These are phyloP conservation scores for Rhizopogon roseolus DNA, from an alignment of 768 basidiomycete species.

Conservation along the genomic window DNA sequence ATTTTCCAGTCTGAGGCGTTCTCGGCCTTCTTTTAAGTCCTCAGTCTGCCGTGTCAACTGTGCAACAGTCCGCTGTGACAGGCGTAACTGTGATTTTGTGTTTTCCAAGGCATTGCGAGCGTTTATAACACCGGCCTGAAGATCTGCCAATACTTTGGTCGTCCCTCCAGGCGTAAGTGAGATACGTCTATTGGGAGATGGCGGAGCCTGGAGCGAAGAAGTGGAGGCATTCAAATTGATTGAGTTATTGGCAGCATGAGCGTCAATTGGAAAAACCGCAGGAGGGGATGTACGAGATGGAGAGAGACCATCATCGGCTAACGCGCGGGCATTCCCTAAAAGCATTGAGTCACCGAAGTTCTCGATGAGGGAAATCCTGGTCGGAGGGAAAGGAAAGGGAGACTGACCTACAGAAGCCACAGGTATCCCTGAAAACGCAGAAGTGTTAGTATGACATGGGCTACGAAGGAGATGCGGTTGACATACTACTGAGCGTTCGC, in stretches of 20 bases:
- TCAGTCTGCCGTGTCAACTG: constrained; percentile 82
- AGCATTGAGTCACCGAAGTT: constrained; percentile 11
- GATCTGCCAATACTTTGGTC: constrained; percentile 82
- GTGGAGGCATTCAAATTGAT: constrained; percentile 29
- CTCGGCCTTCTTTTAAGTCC: constrained; percentile 83
- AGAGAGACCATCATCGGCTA: constrained; percentile 67
- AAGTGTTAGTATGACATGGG: constrained; percentile 5
- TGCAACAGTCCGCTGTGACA: constrained; percentile 80
- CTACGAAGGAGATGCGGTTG: constrained; percentile 5
- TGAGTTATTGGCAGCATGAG: constrained; percentile 21
- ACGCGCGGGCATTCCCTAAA: constrained; percentile 76
- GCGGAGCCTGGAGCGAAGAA: constrained; percentile 36
- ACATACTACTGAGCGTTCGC: constrained; percentile 75
- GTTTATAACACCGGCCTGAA: constrained; percentile 79
- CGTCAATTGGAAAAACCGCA: constrained; percentile 29
- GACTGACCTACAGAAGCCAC: constrained; percentile 72
- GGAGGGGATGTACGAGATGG: constrained; percentile 30
- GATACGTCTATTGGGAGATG: constrained; percentile 47
- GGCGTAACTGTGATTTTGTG: constrained; percentile 74
- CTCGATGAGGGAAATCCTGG: constrained; percentile 14
- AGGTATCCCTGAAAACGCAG: constrained; percentile 56
- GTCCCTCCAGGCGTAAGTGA: constrained; percentile 75
- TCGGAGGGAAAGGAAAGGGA: constrained; percentile 3
- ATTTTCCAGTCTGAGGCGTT: constrained; percentile 78
- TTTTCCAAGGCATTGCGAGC: constrained; percentile 82